Percentiles rank a stretch among this genome's conserved stretches.
Conservation (phyloP, 305 asterid genomes). For the Salvia sclarea region DNA sequence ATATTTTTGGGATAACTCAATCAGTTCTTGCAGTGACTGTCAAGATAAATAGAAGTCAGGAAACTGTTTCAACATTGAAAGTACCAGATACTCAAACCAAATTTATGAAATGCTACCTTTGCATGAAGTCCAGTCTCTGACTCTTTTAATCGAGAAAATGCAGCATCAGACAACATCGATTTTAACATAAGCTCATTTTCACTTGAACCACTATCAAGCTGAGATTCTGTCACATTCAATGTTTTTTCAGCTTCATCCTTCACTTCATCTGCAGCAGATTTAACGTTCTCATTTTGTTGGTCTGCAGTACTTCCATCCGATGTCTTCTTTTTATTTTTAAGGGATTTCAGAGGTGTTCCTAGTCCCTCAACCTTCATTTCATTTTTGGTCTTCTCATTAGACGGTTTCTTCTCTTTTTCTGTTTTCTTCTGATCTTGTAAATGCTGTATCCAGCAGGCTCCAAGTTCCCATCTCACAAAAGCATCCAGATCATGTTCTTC, state of each 20-base stretch:
- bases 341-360: conserved; percentile 88
- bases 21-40: conserved; percentile 81
- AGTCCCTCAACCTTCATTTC: conserved; percentile 98
- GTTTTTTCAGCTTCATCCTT: conserved; percentile 54
- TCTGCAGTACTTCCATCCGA: conserved; percentile 51
- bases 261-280: conserved; percentile 43
- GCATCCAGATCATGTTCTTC: conserved; percentile 61
- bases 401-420: conserved; percentile 82
- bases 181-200: conserved; percentile 66
- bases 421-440: conserved; percentile 92
- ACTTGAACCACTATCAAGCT: conserved; percentile 49
- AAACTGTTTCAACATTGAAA: conserved; percentile 27
- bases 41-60: conserved; percentile 43
- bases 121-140: conserved; percentile 90
- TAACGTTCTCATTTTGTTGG: conserved; percentile 45
- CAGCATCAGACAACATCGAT: conserved; percentile 65
- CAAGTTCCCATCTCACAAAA: conserved; percentile 96
- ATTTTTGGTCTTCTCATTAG: conserved; percentile 67
- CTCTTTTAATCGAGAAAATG: conserved; percentile 74
- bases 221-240: conserved; percentile 45
- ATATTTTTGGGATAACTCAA: conserved; percentile 73
- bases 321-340: conserved; percentile 72
- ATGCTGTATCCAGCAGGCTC: conserved; percentile 99
- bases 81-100: neutral
- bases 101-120: conserved; percentile 53